phyloP scores from a whole-genome alignment of 495 filamentous ascomycete species.

The Oleoguttula mirabilis region DNA sequence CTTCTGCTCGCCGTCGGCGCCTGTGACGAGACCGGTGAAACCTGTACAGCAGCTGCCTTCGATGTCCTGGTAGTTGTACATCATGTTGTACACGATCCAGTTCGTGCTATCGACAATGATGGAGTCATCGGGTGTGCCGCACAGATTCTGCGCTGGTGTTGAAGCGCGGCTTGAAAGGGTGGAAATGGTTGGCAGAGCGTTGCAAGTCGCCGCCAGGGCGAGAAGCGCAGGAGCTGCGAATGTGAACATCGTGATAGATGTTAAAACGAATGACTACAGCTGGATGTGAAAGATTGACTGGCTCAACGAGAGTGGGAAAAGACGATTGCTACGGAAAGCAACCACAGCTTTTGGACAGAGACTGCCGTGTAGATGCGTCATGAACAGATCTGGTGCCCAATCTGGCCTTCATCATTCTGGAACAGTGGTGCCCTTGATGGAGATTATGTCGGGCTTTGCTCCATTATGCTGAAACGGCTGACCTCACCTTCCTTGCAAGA shows the following conservation, averaged over 20 bases:
- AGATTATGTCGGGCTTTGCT: too few species aligned
- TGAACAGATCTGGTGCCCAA: too few species aligned
- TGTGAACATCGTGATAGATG: background rate
- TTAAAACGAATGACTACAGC: too few species aligned
- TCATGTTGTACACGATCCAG: slow-evolving; percentile 34
- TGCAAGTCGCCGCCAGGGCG: slow-evolving; percentile 5
- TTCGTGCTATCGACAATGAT: slow-evolving; percentile 26
- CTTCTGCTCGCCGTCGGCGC: slow-evolving; percentile 20
- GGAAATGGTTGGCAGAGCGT: background rate
- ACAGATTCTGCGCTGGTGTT: slow-evolving; percentile 12
- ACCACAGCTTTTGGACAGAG: too few species aligned
- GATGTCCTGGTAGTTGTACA: slow-evolving; percentile 23
- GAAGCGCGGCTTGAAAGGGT: background rate
- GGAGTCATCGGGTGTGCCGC: slow-evolving; percentile 26
- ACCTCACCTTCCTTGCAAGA: too few species aligned
- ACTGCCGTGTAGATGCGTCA: too few species aligned
- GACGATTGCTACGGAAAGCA: too few species aligned
- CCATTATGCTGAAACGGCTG: too few species aligned
- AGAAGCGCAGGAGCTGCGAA: background rate
- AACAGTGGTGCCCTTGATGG: too few species aligned
- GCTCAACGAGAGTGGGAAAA: too few species aligned
- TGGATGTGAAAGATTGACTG: too few species aligned
- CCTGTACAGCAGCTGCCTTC: slow-evolving; percentile 29
- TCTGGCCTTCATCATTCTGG: too few species aligned
- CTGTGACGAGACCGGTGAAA: slow-evolving; percentile 22